These are phyloP conservation scores for Fusarium redolens DNA, from an alignment of 2,329 filamentous ascomycete genomes.

Conservation along the genomic window DNA sequence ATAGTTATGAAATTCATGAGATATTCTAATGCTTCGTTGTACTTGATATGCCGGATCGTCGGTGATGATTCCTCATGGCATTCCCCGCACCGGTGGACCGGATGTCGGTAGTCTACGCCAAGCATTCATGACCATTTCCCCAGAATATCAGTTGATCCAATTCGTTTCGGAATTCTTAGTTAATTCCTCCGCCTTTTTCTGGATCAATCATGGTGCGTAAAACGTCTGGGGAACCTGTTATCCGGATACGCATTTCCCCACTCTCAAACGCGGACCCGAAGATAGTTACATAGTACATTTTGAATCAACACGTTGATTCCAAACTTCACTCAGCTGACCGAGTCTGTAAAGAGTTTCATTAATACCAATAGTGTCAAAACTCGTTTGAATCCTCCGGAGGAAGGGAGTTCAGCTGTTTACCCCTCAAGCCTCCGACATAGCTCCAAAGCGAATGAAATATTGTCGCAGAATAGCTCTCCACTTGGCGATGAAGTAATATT, in stretches of 20 bases:
- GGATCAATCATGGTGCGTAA: not conserved
- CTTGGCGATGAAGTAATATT: constrained; percentile 7
- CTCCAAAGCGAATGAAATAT: not conserved
- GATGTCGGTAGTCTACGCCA: not conserved
- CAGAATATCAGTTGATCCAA: not conserved
- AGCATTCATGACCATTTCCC: not conserved
- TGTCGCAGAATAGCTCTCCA: constrained; percentile 1
- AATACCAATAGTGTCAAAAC: too few species aligned
- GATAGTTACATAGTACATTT: not conserved
- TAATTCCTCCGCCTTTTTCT: constrained; percentile 21
- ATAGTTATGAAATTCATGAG: not conserved
- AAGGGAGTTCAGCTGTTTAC: not conserved
- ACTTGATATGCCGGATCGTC: not conserved
- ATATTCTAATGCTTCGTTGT: not conserved
- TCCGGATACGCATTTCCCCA: constrained; percentile 6
- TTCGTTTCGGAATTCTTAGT: constrained; percentile 17
- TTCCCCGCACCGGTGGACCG: constrained; percentile 16
- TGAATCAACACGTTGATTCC: not conserved
- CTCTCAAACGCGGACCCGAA: constrained; percentile 12
- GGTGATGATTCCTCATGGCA: not conserved
- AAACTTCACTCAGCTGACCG: not conserved
- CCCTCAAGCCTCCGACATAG: not conserved
- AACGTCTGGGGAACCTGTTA: not conserved
- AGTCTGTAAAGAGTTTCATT: not conserved
- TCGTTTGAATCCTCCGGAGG: not conserved